Base-by-base conservation (phyloP, 129 eudicot genomes). In the Glebionis coronaria region DNA sequence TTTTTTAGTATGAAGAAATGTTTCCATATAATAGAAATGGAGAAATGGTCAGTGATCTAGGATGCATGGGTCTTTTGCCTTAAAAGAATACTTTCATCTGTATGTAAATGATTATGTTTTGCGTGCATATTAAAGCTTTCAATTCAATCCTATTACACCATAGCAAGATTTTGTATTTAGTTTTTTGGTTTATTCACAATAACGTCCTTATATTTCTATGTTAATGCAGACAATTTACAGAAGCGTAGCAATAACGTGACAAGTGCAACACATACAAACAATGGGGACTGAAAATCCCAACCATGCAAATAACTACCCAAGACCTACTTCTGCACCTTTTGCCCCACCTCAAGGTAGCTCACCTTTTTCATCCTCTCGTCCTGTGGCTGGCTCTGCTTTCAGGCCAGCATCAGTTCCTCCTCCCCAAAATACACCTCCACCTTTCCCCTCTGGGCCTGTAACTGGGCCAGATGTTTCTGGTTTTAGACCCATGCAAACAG, bases 231-330 rank as follows among this genome's bases (percentile, higher is more conserved):
- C 42, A 56, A 65, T 64, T 77, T 60, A 71, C 66, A 44, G 77
- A 57, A 74, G 65, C 56, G 50, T 54, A 61, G 61, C 31, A 69
- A 47, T 61, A 44, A 47, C 69, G 72, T 18, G 79, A 76, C 71
- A 71, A 76, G 78, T 46, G 49, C 40, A 56, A 59, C 18, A 54
- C 29, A 62, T 59, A 35, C 44, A 44, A 61, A 54, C 71, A 50
- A 91, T 91, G 97, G 94, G 94, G 76, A 83, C 96, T 55, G 97
- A 86, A 78, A 68, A 91, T 80, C 85, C 96, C 19, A 78, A 79
- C 42, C 85, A 74, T 47, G 75, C 88, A 21, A 84, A 76, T 77
- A 69, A 73, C 54, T 85, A 83, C 42, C 68, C 71, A 59, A 76
- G 91, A 63, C 95, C 95, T 47, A 76, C 76, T 72, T 77, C 79